These are phyloP conservation scores for Craterostigma plantagineum DNA, from an alignment of 257 asterid genomes.

Conservation along the genomic window DNA sequence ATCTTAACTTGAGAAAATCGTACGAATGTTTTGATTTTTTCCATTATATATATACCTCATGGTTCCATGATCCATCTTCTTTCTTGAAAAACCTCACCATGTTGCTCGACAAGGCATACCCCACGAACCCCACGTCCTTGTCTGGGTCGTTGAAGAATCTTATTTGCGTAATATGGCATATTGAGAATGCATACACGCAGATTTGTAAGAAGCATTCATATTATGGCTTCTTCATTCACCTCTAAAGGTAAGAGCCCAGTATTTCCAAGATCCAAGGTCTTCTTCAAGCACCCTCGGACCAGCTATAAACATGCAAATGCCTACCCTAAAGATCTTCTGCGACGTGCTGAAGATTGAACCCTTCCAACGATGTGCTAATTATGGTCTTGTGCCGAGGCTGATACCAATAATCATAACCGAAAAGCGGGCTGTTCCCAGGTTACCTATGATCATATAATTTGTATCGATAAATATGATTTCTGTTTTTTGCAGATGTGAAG, in stretches of 20 bases:
- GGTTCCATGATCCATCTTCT: conserved; percentile 58
- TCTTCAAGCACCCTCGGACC: conserved; percentile 86
- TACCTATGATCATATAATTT: no score
- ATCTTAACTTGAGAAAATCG: conserved; percentile 21
- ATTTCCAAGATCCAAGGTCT: conserved; percentile 82
- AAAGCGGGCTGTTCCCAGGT: conserved; percentile 85
- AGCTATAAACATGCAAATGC: conserved; percentile 78
- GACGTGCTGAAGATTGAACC: conserved; percentile 75
- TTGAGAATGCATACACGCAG: no score
- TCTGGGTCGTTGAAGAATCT: conserved; percentile 79
- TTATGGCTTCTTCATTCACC: conserved; percentile 16
- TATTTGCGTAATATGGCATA: conserved; percentile 21
- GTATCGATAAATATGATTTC: not conserved
- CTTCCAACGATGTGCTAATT: conserved; percentile 92
- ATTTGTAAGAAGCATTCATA: no score
- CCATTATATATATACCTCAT: conserved; percentile 26
- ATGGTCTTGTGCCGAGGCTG: conserved; percentile 95
- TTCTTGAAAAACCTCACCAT: conserved; percentile 84
- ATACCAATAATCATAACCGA: conserved; percentile 94
- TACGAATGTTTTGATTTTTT: no score
- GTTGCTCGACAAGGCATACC: conserved; percentile 78
- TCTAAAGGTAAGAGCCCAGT: conserved; percentile 83
- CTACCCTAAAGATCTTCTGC: conserved; percentile 72
- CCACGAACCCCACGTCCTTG: conserved; percentile 81
- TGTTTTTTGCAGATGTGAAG: not conserved